Base-by-base conservation (phyloP, 805 yeast genomes). In the Pichia nanzhaoensis region DNA sequence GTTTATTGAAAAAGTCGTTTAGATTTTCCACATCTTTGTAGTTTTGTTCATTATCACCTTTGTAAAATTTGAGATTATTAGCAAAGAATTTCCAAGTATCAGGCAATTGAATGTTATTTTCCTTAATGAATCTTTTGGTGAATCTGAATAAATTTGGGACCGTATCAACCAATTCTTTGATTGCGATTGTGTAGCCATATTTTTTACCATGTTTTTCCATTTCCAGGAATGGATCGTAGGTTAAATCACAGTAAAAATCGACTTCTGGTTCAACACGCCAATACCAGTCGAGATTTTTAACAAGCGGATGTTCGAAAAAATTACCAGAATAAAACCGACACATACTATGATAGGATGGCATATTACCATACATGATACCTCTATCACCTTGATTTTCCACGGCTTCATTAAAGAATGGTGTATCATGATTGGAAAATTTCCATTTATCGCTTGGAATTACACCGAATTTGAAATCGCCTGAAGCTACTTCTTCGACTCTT, bases 201-300 rank as follows among this genome's bases (percentile, higher is more conserved):
- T 74, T 76, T 63, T 90, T 90, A 37, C 77, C 75, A 47, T 60
- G 57, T 40, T 68, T 69, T 41, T 75, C 75, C 97, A 91, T 88
- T 55, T 84, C 87, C 14, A 73, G 53, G 58, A 91, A 93, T 13
- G 96, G 95, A 64, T 91, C 98, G 64, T 90, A 88, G 0, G 95
- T 83, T 44, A 89, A 64, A 61, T 91, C 97, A 65, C 99, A 91
- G 60, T 73, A 88, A 59, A 87, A 88, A 52, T 85, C 82, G 34
- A 91, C 93, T 52, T 84, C 84, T 3, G 98, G 98, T 63, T 93
- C 99, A 12, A 93, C 88, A 45, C 98, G 73, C 96, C 97, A 90
- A 65, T 89, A 91, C 95, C 96, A 91, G 50, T 89, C 88, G 45
- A 79, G 73, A 48, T 78, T 73, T 41, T 64, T 64, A 36, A 91